Percentiles rank a stretch among this genome's conserved stretches.
phyloP scores from a whole-genome alignment of 306 rosid species.

The Hippophae gyantsensis region DNA sequence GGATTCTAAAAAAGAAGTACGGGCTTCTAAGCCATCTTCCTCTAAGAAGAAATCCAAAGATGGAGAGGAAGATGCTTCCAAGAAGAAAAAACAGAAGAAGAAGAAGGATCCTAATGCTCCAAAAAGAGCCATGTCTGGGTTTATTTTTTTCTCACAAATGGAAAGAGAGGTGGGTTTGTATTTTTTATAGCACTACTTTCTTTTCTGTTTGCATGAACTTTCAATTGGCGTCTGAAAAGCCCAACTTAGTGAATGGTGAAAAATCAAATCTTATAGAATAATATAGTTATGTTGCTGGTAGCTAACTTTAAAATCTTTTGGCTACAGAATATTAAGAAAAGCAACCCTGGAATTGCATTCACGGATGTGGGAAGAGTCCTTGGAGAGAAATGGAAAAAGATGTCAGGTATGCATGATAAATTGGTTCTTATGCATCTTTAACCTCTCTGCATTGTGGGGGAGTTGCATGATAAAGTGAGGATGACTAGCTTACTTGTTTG shows the following conservation, averaged over 20 bases:
- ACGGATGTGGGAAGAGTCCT: constrained; percentile 75
- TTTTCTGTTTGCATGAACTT: no score
- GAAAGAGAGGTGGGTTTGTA: constrained; percentile 76
- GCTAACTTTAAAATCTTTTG: constrained; percentile 9
- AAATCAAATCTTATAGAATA: no score
- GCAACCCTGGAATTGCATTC: constrained; percentile 78
- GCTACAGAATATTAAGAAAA: constrained; percentile 75
- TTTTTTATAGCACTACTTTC: background rate
- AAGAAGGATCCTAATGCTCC: constrained; percentile 99
- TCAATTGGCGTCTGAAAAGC: background rate
- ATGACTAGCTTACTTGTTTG: no score
- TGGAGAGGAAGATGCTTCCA: constrained; percentile 67
- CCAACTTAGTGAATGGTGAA: no score
- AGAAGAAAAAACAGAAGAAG: constrained; percentile 88
- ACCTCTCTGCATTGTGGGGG: no score
- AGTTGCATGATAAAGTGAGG: no score
- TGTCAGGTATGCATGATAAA: constrained; percentile 51
- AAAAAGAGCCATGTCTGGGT: constrained; percentile 88
- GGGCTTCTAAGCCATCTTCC: constrained; percentile 65
- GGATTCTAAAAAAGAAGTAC: constrained; percentile 63
- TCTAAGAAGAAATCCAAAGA: constrained; percentile 74
- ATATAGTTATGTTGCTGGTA: background rate
- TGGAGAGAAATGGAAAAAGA: constrained; percentile 97
- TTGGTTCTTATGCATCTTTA: no score
- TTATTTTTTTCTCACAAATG: constrained; percentile 92